Conservation (phyloP, 75 land plant species). For the Sequoia sempervirens region DNA sequence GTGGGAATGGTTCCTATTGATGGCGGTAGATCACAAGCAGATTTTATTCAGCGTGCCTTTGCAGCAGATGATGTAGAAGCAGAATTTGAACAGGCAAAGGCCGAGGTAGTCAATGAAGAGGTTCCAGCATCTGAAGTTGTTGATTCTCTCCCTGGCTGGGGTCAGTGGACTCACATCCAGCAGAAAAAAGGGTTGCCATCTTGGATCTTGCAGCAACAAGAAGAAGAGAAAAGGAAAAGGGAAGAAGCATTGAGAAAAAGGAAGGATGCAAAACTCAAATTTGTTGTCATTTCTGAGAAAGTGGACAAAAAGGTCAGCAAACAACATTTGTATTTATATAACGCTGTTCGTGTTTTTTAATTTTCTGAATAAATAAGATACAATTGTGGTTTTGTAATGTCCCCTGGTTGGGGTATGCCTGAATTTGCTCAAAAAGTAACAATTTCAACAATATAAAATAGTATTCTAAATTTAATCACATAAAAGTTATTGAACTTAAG, state of each 20-base stretch:
- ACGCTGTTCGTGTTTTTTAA: neutral
- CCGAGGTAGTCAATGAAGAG: conserved; percentile 61
- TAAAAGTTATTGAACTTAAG: no score
- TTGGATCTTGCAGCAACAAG: conserved; percentile 70
- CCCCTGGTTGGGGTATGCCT: no score
- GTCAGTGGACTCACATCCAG: conserved; percentile 86
- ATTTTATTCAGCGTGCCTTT: conserved; percentile 81
- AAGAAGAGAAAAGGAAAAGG: conserved; percentile 54
- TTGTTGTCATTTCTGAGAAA: conserved; percentile 84
- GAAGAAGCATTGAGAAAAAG: conserved; percentile 63
- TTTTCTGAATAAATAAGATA: neutral
- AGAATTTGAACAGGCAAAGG: conserved; percentile 73
- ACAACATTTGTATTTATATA: neutral
- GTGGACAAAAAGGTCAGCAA: conserved; percentile 70
- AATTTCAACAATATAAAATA: no score
- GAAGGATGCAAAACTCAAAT: conserved; percentile 78
- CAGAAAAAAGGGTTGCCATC: conserved; percentile 68
- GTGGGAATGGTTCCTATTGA: conserved; percentile 28
- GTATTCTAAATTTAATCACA: no score
- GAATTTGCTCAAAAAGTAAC: no score
- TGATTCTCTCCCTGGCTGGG: conserved; percentile 83
- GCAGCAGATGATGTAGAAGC: conserved; percentile 97
- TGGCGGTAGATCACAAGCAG: conserved; percentile 69
- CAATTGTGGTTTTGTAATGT: neutral
- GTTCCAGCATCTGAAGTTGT: conserved; percentile 70